Percentiles rank a stretch among this genome's conserved stretches.
Evolutionary conservation across 495 filamentous ascomycete genomes (phyloP).

Genomic region (Penicillium parvum): DNA sequence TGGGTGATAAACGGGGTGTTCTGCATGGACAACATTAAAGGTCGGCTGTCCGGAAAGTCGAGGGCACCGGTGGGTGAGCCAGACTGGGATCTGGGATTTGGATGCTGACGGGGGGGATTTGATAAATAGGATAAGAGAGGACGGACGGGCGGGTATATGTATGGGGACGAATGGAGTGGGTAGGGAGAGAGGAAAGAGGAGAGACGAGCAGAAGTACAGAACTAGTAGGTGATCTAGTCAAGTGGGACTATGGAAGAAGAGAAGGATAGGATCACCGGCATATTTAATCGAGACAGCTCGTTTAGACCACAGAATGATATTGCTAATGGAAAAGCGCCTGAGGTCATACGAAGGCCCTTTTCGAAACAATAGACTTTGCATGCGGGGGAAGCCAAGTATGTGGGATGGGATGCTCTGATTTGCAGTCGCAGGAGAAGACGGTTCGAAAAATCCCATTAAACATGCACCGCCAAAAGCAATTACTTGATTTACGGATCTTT

Average conservation of each 20-base stretch:
- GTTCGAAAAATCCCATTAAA: constrained; percentile 4
- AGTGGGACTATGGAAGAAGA: not conserved
- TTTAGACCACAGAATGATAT: constrained; percentile 12
- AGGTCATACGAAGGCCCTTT: constrained; percentile 17
- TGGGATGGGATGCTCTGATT: constrained; percentile 27
- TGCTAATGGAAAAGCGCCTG: constrained; percentile 15
- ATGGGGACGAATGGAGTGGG: not conserved
- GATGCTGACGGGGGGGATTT: constrained; percentile 2
- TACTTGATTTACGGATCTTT: not conserved
- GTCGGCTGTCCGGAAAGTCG: constrained; percentile 2
- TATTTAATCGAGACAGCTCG: constrained; percentile 1
- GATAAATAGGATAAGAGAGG: constrained; percentile 5
- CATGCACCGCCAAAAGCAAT: constrained; percentile 10
- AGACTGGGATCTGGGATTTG: not conserved
- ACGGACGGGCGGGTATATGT: not conserved
- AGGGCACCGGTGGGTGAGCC: not conserved
- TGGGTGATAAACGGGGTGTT: constrained; percentile 23
- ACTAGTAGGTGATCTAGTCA: too few relatives aligned
- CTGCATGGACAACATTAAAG: constrained; percentile 47
- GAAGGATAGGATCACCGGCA: not conserved
- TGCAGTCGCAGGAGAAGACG: constrained; percentile 22
- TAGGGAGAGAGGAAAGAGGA: constrained; percentile 1
- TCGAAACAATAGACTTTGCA: constrained; percentile 25
- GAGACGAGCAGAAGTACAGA: not conserved
- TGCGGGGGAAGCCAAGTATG: constrained; percentile 35